These are phyloP conservation scores for Chlamydomonas applanata DNA, from an alignment of 139 green algal species.

Conservation along the genomic window DNA sequence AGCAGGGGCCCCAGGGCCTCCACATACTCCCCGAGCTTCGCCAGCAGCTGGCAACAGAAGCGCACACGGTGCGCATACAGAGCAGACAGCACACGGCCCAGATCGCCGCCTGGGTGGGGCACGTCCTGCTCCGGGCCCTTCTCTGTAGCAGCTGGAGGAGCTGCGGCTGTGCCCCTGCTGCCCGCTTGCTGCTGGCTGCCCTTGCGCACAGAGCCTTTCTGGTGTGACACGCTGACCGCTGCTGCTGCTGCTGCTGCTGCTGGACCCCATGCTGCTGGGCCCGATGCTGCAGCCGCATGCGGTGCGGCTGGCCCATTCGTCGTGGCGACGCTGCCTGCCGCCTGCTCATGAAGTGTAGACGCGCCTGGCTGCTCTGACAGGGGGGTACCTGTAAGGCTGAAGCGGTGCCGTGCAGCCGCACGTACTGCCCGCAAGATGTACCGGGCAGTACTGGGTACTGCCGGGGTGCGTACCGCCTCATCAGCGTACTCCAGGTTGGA, in stretches of 20 bases:
- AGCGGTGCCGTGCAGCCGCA: neutral
- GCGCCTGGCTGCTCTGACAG: neutral
- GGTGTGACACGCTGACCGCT: too few species aligned
- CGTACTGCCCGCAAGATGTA: constrained; percentile 26
- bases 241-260: too few species aligned
- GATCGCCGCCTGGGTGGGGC: neutral
- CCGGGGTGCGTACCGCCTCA: constrained; percentile 34
- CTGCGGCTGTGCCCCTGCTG: too few species aligned
- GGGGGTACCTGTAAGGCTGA: neutral
- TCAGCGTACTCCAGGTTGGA: constrained; percentile 42
- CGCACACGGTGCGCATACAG: constrained; percentile 24
- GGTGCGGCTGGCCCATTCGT: too few species aligned
- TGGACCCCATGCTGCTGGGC: too few species aligned
- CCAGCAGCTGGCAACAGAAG: constrained; percentile 29
- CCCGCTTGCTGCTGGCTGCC: too few species aligned
- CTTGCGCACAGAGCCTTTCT: too few species aligned
- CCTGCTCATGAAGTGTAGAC: too few species aligned
- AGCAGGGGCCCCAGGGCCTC: constrained; percentile 52
- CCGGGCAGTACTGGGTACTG: constrained; percentile 19
- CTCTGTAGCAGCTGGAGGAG: too few species aligned
- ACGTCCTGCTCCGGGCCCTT: too few species aligned
- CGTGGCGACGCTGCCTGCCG: too few species aligned
- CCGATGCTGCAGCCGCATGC: too few species aligned
- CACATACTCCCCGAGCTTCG: constrained; percentile 51
- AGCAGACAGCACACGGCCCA: constrained; percentile 19